These are phyloP conservation scores for Penicillium soppii DNA, from an alignment of 495 filamentous ascomycete species.

Conservation along the genomic window DNA sequence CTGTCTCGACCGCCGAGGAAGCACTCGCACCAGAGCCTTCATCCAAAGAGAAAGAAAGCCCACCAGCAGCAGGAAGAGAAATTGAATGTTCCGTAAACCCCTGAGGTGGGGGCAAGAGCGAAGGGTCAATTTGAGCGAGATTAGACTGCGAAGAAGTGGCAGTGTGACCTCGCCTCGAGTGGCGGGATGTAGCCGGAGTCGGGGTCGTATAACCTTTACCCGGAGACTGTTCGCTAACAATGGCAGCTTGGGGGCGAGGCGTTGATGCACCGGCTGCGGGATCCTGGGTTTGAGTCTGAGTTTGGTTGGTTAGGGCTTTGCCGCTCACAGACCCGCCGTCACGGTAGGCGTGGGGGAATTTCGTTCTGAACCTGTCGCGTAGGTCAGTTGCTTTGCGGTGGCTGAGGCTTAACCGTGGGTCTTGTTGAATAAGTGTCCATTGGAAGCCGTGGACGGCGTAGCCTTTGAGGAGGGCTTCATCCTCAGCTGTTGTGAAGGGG, in stretches of 20 bases:
- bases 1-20: slow-evolving; percentile 18
- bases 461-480: slow-evolving; percentile 72
- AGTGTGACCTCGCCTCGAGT: slow-evolving; percentile 15
- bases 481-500: slow-evolving; percentile 72
- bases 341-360: slow-evolving; percentile 71
- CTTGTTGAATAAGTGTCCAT: slow-evolving; percentile 79
- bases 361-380: slow-evolving; percentile 78
- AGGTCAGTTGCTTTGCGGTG: slow-evolving; percentile 75
- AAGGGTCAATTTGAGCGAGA: slow-evolving; percentile 25
- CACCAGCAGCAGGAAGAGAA: slow-evolving; percentile 8
- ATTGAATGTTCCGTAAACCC: slow-evolving; percentile 23
- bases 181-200: neutral
- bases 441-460: slow-evolving; percentile 72
- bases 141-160: slow-evolving; percentile 15
- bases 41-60: slow-evolving; percentile 37
- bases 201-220: slow-evolving; percentile 5
- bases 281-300: neutral
- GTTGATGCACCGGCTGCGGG: slow-evolving; percentile 10
- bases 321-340: slow-evolving; percentile 47
- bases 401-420: slow-evolving; percentile 62
- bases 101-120: slow-evolving; percentile 32
- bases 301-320: slow-evolving; percentile 18
- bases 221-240: slow-evolving; percentile 13
- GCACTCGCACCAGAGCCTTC: slow-evolving; percentile 23
- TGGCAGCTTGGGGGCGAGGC: slow-evolving; percentile 4